These are phyloP conservation scores for Cryptosporidium andersoni DNA, from an alignment of 169 alveolate genomes.

Conservation along the genomic window DNA sequence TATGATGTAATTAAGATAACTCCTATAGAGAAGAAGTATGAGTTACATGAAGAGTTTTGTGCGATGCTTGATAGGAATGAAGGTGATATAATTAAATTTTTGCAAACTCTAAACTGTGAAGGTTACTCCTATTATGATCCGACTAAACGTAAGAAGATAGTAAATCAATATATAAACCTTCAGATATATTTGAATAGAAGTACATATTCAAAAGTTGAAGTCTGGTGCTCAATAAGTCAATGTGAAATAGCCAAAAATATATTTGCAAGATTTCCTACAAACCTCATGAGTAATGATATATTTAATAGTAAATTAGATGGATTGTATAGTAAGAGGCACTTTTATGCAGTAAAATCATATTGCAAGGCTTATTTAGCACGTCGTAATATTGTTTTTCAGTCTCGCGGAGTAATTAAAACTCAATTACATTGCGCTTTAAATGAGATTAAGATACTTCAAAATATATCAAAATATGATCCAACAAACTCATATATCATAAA, in stretches of 20 bases:
- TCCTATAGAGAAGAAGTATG: too few relatives aligned
- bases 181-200: slow-evolving; percentile 34
- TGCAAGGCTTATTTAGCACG: slow-evolving; percentile 38
- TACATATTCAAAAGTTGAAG: slow-evolving; percentile 24
- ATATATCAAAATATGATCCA: slow-evolving; percentile 8
- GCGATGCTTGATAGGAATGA: too few relatives aligned
- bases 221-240: slow-evolving; percentile 13
- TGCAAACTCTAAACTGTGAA: too few relatives aligned
- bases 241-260: background rate
- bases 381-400: slow-evolving; percentile 28
- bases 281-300: background rate
- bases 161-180: slow-evolving; percentile 21
- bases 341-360: slow-evolving; percentile 43
- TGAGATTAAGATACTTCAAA: slow-evolving; percentile 43
- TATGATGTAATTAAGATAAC: too few relatives aligned
- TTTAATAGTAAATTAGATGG: background rate
- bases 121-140: too few relatives aligned
- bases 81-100: too few relatives aligned
- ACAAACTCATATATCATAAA: slow-evolving; percentile 5
- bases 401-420: slow-evolving; percentile 26
- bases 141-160: background rate
- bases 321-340: background rate
- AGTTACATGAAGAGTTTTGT: too few relatives aligned
- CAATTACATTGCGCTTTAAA: slow-evolving; percentile 53
- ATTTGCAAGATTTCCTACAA: background rate